These are phyloP conservation scores for Cyclotella atomus DNA, from an alignment of 108 stramenopile species.

Conservation along the genomic window DNA sequence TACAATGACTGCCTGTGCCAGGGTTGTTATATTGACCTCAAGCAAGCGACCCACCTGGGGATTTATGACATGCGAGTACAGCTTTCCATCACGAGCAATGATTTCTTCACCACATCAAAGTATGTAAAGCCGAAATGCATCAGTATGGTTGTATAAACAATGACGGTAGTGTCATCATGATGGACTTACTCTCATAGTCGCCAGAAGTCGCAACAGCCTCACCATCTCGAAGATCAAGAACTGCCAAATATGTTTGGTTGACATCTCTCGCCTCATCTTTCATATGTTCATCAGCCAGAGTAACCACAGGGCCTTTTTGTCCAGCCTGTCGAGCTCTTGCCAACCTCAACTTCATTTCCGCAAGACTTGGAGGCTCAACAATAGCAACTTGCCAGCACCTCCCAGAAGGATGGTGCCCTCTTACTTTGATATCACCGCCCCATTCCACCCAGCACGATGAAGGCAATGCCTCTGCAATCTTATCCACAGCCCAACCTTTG, in stretches of 20 bases:
- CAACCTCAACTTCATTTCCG: slow-evolving; percentile 20
- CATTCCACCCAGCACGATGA: slow-evolving; percentile 49
- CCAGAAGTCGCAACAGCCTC: slow-evolving; percentile 56
- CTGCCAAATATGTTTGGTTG: slow-evolving; percentile 31
- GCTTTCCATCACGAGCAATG: slow-evolving; percentile 37
- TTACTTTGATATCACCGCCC: slow-evolving; percentile 61
- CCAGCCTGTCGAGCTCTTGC: slow-evolving; percentile 19
- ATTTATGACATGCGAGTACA: slow-evolving; percentile 55
- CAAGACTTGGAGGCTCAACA: slow-evolving; percentile 51
- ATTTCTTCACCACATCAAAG: slow-evolving; percentile 34
- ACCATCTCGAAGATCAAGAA: slow-evolving; percentile 49
- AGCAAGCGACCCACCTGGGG: slow-evolving; percentile 32
- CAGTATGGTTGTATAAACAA: not conserved
- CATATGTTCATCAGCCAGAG: slow-evolving; percentile 30
- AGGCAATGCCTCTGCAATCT: slow-evolving; percentile 43
- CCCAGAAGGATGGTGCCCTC: slow-evolving; percentile 48
- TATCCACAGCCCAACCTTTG: slow-evolving; percentile 57
- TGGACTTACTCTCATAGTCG: slow-evolving; percentile 48
- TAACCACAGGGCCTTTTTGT: slow-evolving; percentile 30
- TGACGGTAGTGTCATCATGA: not conserved
- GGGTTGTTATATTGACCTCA: slow-evolving; percentile 30
- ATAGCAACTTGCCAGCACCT: slow-evolving; percentile 50
- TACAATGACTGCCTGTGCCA: slow-evolving; percentile 53
- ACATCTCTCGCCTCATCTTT: slow-evolving; percentile 13
- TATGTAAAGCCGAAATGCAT: no score